Evolutionary conservation across 768 basidiomycete species (phyloP).

Genomic region (Tubosaeta brunneosetosa): DNA sequence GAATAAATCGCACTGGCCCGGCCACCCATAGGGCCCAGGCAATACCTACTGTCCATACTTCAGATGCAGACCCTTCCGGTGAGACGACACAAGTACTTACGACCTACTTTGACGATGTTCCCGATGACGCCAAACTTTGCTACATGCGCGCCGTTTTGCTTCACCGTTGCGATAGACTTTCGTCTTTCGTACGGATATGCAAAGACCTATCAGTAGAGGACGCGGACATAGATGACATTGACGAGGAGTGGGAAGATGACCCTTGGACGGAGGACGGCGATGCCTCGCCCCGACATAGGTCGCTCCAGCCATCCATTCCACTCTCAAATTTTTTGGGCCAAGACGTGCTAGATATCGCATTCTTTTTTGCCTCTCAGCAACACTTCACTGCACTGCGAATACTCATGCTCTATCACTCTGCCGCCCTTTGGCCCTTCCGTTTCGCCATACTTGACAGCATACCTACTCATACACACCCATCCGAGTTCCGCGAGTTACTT

Average conservation of each 20-base stretch:
- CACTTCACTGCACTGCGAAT: conserved; percentile 54
- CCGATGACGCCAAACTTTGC: conserved; percentile 61
- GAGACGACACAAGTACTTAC: conserved; percentile 29
- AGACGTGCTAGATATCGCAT: conserved; percentile 55
- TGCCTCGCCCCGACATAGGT: conserved; percentile 18
- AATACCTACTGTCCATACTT: conserved; percentile 24
- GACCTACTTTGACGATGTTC: conserved; percentile 52
- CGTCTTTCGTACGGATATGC: conserved; percentile 65
- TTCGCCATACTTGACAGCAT: conserved; percentile 66
- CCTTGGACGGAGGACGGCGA: conserved; percentile 61
- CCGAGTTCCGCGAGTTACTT: conserved; percentile 55
- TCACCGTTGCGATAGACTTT: conserved; percentile 60
- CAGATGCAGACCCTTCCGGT: conserved; percentile 14
- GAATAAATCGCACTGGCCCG: conserved; percentile 52
- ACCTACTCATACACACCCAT: conserved; percentile 68
- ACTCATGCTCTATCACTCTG: conserved; percentile 55
- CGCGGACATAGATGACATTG: conserved; percentile 30
- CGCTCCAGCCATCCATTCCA: conserved; percentile 40
- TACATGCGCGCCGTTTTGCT: conserved; percentile 65
- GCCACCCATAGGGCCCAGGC: conserved; percentile 47
- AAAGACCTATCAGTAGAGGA: conserved; percentile 33
- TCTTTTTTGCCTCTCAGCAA: conserved; percentile 60
- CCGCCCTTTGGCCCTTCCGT: conserved; percentile 62
- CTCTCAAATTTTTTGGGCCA: conserved; percentile 62
- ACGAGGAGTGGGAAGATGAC: conserved; percentile 48